A percentile compares a stretch with the other conserved stretches of the same genome.
Conservation (phyloP, 1,284 basidiomycete genomes). For the Puccinia polysora region DNA sequence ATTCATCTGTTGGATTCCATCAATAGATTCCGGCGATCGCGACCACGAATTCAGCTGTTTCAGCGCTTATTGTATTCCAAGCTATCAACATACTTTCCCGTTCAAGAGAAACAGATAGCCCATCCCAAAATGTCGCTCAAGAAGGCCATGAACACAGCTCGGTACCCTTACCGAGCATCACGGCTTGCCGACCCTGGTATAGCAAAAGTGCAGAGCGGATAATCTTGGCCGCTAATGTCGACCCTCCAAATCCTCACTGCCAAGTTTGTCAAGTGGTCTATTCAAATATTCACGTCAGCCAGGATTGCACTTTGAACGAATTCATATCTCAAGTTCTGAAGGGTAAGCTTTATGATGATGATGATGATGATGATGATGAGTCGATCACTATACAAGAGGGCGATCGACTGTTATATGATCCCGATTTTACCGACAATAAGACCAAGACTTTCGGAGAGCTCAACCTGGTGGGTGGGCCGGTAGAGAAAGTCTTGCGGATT, state of each 20-base stretch:
- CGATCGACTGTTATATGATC: conserved; percentile 72
- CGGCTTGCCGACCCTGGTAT: conserved; percentile 62
- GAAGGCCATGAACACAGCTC: conserved; percentile 48
- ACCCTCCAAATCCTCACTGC: conserved; percentile 67
- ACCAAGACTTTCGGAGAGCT: conserved; percentile 68
- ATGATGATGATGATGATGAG: conserved; percentile 53
- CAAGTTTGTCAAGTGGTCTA: conserved; percentile 84
- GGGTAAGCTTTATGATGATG: conserved; percentile 45
- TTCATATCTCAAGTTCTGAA: conserved; percentile 53
- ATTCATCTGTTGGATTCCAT: not conserved
- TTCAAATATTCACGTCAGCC: conserved; percentile 66
- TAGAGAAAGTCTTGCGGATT: conserved; percentile 77
- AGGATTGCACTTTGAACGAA: conserved; percentile 65
- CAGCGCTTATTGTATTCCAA: conserved; percentile 88
- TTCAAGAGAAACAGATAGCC: conserved; percentile 41
- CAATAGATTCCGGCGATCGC: conserved; percentile 83
- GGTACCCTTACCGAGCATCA: conserved; percentile 57
- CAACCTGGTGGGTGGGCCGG: conserved; percentile 57
- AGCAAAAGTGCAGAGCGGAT: conserved; percentile 70
- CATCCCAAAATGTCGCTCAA: conserved; percentile 56
- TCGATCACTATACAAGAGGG: conserved; percentile 78
- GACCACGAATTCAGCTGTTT: conserved; percentile 95
- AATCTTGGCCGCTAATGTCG: conserved; percentile 61
- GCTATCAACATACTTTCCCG: conserved; percentile 71
- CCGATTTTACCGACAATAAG: conserved; percentile 81